phyloP scores from a whole-genome alignment of 352 stramenopile genomes.

The Globisporangium cederbergense region DNA sequence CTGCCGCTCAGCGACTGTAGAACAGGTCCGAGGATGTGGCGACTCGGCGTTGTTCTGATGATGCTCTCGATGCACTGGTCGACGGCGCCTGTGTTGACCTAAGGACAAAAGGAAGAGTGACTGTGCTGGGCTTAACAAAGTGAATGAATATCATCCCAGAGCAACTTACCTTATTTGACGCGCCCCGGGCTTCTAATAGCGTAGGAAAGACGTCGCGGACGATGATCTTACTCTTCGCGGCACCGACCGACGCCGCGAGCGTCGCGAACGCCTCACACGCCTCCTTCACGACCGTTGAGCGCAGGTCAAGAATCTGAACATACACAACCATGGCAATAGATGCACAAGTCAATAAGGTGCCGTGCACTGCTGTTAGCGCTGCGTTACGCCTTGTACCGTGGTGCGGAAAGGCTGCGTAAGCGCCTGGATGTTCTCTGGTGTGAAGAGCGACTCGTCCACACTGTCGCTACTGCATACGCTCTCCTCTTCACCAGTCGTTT shows the following conservation, averaged over 20 bases:
- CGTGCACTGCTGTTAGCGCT: background rate
- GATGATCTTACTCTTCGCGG: constrained; percentile 45
- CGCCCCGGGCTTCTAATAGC: constrained; percentile 47
- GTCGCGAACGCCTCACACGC: constrained; percentile 47
- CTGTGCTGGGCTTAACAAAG: background rate
- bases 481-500: background rate
- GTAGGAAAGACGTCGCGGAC: constrained; percentile 61
- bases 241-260: constrained; percentile 31
- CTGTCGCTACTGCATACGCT: constrained; percentile 1
- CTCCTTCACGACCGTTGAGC: constrained; percentile 62
- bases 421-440: constrained; percentile 45
- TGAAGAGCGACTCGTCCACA: constrained; percentile 29
- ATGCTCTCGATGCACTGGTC: constrained; percentile 54
- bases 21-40: constrained; percentile 45
- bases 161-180: constrained; percentile 46
- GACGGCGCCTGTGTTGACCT: constrained; percentile 47
- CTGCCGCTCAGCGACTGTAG: constrained; percentile 38
- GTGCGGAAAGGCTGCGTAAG: constrained; percentile 55
- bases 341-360: background rate
- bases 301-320: constrained; percentile 38
- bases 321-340: constrained; percentile 1
- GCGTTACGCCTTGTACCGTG: constrained; percentile 22
- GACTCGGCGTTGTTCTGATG: constrained; percentile 36
- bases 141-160: background rate
- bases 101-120: background rate